Evolutionary conservation across 108 stramenopile species (phyloP), one percentile per base, ranked within the genome.

Genomic region (Hondaea fermentalgiana): DNA sequence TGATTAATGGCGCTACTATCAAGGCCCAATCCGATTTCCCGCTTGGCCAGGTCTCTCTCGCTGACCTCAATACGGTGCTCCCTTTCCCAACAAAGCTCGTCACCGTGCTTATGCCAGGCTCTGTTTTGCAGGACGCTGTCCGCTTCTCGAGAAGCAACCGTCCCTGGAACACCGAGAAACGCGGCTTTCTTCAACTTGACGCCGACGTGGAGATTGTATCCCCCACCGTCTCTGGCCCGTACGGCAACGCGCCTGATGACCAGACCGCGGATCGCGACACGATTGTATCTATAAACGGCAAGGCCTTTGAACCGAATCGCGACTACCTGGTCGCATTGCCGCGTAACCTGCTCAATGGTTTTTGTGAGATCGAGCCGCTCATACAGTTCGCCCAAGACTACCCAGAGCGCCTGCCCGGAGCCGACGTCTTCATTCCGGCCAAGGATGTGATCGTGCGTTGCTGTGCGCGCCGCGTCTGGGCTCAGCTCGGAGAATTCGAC

Each of bases 31-130:
- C 59, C n/a, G 60, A 59, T 0, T 96, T 95, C 87, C 51, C 44
- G 4, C 72, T 91, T 45, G 91, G 89, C 21, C 88, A 72, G 53
- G 93, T 96, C 92, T 94, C 91, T 57, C 94, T 95, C 87, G 92
- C 92, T 23, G 90, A 96, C 71, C 88, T 96, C 42, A 93, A 93
- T 64, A 90, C 91, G 59, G 96, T 95, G 90, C 89, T 96, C n/a
- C 96, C 96, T 16, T 96, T 95, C 90, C 96, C 96, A 3, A 92
- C 95, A 14, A 95, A 96, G 91, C 95, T 96, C 90, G 88, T 95
- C 47, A 69, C 95, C 5, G 94, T 95, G 10, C 87, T 91, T 12
- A 95, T 96, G 94, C 92, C 92, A 49, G 90, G 94, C 71, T 72
- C 87, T 43, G 92, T 91, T 44, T 72, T 96, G 43, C 83, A 92